These are phyloP conservation scores for Cystobasidium sp. DNA, from an alignment of 1,284 basidiomycete species.

Conservation along the genomic window DNA sequence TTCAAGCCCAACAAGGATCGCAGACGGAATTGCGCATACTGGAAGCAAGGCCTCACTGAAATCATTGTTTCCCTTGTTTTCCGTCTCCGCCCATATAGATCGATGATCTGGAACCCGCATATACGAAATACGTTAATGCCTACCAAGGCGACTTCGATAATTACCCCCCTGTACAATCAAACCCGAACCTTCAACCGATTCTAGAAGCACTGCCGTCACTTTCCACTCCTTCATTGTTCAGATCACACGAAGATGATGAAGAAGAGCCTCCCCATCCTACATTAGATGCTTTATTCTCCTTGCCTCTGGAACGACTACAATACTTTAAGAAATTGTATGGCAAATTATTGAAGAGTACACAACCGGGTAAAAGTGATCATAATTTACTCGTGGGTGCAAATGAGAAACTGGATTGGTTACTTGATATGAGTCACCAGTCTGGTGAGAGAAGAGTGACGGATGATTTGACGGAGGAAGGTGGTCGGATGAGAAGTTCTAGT, in stretches of 20 bases:
- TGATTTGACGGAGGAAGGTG: not conserved
- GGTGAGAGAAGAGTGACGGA: slow-evolving; percentile 19
- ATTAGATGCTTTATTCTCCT: slow-evolving; percentile 80
- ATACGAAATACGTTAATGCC: slow-evolving; percentile 76
- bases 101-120: slow-evolving; percentile 84
- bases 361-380: slow-evolving; percentile 86
- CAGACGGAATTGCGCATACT: too few species aligned
- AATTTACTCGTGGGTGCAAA: slow-evolving; percentile 77
- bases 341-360: slow-evolving; percentile 82
- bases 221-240: slow-evolving; percentile 55
- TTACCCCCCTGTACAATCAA: slow-evolving; percentile 77
- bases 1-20: too few species aligned
- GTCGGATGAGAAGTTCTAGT: not conserved
- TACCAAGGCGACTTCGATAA: slow-evolving; percentile 79
- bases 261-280: not conserved
- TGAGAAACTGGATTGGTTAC: slow-evolving; percentile 75
- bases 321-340: slow-evolving; percentile 94
- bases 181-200: slow-evolving; percentile 71
- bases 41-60: not conserved
- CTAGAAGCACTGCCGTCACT: slow-evolving; percentile 70
- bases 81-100: slow-evolving; percentile 63
- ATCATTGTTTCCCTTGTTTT: slow-evolving; percentile 18
- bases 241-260: slow-evolving; percentile 38
- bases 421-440: slow-evolving; percentile 59
- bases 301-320: slow-evolving; percentile 80